A percentile compares a stretch with the other conserved stretches of the same genome.
These are phyloP conservation scores for Pseudodiploospora longispora DNA, from an alignment of 2,329 filamentous ascomycete genomes.

Conservation along the genomic window DNA sequence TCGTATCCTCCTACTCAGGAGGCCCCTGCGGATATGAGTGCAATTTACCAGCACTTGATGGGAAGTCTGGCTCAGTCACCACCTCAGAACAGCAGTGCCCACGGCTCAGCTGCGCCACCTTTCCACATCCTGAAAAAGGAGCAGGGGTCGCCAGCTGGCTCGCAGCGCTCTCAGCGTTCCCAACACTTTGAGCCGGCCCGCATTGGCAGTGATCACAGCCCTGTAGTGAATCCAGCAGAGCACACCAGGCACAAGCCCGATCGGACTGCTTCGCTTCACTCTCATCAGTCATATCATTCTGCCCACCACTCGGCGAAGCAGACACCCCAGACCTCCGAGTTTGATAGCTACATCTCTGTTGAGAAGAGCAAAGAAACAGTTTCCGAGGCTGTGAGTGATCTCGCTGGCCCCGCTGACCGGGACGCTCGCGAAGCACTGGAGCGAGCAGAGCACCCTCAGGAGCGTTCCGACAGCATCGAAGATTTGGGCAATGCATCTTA, in stretches of 20 bases:
- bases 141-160: slow-evolving; percentile 28
- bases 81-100: slow-evolving; percentile 32
- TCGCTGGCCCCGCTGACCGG: slow-evolving; percentile 46
- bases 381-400: slow-evolving; percentile 57
- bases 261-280: slow-evolving; percentile 25
- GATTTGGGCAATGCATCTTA: slow-evolving; percentile 27
- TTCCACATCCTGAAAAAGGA: slow-evolving; percentile 47
- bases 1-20: slow-evolving; percentile 21
- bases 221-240: slow-evolving; percentile 35
- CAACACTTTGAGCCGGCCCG: slow-evolving; percentile 31
- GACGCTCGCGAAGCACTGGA: slow-evolving; percentile 59
- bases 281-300: slow-evolving; percentile 18
- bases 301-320: slow-evolving; percentile 13
- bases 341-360: slow-evolving; percentile 18
- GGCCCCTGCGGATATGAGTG: slow-evolving; percentile 29
- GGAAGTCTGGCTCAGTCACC: slow-evolving; percentile 31
- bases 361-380: slow-evolving; percentile 65
- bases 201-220: slow-evolving; percentile 34
- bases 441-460: slow-evolving; percentile 42
- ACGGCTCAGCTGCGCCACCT: slow-evolving; percentile 26
- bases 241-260: slow-evolving; percentile 30
- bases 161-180: slow-evolving; percentile 31
- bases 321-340: slow-evolving; percentile 23
- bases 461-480: slow-evolving; percentile 33
- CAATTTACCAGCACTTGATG: slow-evolving; percentile 30